Evolutionary conservation across 768 basidiomycete genomes (phyloP).

Genomic region (Panellus pusillus): DNA sequence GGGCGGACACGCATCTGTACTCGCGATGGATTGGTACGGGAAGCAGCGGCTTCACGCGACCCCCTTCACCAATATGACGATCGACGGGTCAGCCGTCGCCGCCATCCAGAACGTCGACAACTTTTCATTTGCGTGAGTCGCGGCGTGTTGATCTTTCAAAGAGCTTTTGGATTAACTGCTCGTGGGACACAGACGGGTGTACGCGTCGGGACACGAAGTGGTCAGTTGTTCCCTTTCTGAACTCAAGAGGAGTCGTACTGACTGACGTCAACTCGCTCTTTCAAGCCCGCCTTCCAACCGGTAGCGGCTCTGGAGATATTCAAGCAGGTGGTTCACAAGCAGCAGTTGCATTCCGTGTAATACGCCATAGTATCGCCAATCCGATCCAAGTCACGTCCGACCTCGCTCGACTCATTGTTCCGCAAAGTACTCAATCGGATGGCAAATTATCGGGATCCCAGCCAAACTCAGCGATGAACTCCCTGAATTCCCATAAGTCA

Average conservation of each 20-base stretch:
- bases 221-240: constrained; percentile 36
- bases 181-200: constrained; percentile 45
- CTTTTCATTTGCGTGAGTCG: constrained; percentile 64
- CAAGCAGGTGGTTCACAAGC: constrained; percentile 48
- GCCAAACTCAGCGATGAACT: too few species aligned
- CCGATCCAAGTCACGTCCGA: too few species aligned
- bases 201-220: constrained; percentile 60
- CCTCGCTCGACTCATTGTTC: too few species aligned
- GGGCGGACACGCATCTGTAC: constrained; percentile 42
- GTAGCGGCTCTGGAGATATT: constrained; percentile 59
- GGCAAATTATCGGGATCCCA: too few species aligned
- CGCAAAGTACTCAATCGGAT: too few species aligned
- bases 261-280: background rate
- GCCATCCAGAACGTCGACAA: constrained; percentile 65
- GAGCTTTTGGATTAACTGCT: too few species aligned
- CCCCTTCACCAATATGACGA: constrained; percentile 55
- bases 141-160: background rate
- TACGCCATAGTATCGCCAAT: background rate
- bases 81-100: constrained; percentile 51
- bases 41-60: constrained; percentile 37
- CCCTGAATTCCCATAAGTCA: too few species aligned
- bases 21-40: constrained; percentile 49
- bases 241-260: background rate
- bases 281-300: constrained; percentile 63
- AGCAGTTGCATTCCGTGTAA: constrained; percentile 55